These are phyloP conservation scores for Microbotryum lychnidis-dioicae DNA, from an alignment of 1,284 basidiomycete genomes.

Conservation along the genomic window DNA sequence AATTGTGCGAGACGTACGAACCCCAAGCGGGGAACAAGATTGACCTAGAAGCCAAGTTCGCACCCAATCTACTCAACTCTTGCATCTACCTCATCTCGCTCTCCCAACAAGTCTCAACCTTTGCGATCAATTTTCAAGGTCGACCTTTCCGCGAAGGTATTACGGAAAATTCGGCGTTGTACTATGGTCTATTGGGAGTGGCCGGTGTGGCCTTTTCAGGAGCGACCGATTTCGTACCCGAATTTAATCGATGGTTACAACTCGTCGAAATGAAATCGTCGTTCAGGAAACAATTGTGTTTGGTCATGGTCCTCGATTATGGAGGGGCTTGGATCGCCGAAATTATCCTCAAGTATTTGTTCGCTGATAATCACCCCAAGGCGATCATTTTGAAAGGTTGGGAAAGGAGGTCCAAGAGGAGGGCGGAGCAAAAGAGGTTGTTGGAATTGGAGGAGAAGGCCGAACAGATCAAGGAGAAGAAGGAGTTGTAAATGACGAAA, in stretches of 20 bases:
- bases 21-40: conserved; percentile 57
- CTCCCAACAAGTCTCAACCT: conserved; percentile 92
- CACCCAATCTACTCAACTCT: conserved; percentile 84
- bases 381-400: conserved; percentile 18
- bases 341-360: conserved; percentile 69
- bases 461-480: background rate
- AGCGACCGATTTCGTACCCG: conserved; percentile 78
- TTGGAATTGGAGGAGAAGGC: background rate
- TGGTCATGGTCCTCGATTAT: conserved; percentile 80
- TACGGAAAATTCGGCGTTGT: conserved; percentile 82
- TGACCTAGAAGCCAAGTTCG: conserved; percentile 89
- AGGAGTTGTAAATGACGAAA: background rate
- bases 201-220: conserved; percentile 81
- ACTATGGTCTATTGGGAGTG: conserved; percentile 78
- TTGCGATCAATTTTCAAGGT: conserved; percentile 94
- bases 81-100: conserved; percentile 88
- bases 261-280: conserved; percentile 86
- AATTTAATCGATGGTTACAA: conserved; percentile 93
- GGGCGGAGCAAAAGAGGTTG: background rate
- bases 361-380: conserved; percentile 58
- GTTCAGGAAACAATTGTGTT: conserved; percentile 72
- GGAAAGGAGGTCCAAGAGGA: background rate
- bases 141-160: conserved; percentile 95
- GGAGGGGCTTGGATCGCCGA: conserved; percentile 80
- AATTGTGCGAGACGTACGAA: conserved; percentile 65